Base-by-base conservation (phyloP, 345 rosid genomes). In the Geranium brycei region DNA sequence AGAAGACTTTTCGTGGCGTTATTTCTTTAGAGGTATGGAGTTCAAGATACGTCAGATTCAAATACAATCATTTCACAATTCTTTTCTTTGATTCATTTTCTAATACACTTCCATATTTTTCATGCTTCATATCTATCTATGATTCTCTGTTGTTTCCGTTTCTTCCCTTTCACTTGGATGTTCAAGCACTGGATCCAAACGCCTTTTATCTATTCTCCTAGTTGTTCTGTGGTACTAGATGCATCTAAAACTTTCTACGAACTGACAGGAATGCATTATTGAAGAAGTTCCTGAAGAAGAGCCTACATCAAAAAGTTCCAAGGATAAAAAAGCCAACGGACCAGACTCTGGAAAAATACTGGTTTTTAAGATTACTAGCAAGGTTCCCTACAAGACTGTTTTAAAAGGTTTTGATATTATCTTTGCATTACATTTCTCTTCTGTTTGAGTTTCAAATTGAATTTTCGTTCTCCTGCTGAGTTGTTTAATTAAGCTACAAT, bases 281-380 rank as follows among this genome's bases (percentile, higher is more conserved):
- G 97, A 93, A 76, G 99, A 90, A 69, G 66, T 77, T 58, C 55
- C 92, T 15, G 96, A 91, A 18, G 98, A 91, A 74, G 95, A 84
- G 62, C 72, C 83, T 32, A 64, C 83, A 7, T 70, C 89, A 23
- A 91, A 91, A 77, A 81, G 87, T 75, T 82, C 79, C 0, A 89
- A 87, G 83, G 95, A 91, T 70, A 89, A 87, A 75, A 91, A 87
- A 73, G 77, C 86, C 32, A 87, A 88, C 78, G 97, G 99, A 64
- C 90, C 91, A 17, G 87, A 80, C 66, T 64, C 87, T 23, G 81
- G 68, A 65, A 86, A 84, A 78, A 84, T 72, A 69, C 96, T 90
- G 66, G 78, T 83, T 38, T 90, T 93, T 77, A 90, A 90, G 82
- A 81, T 90, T 74, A 85, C 88, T 28, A 85, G 95, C 77, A 88